Base-by-base conservation (phyloP, 225 moss, liverwort and hornwort genomes). In the Marchantia polymorpha region DNA sequence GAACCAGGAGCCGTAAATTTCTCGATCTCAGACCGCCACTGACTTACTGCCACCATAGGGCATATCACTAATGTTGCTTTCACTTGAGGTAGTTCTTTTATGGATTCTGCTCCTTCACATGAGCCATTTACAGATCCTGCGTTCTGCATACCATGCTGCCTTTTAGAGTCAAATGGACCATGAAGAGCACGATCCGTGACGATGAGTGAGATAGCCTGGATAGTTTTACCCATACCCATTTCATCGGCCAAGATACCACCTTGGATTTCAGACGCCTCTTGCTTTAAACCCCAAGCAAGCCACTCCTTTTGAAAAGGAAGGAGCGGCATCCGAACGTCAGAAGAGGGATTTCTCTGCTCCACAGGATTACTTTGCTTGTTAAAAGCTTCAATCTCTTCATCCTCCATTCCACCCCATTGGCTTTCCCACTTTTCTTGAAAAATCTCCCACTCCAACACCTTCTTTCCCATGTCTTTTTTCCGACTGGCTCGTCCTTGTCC, bases 211-310 rank as follows among this genome's bases (percentile, higher is more conserved):
- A 91, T 91, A 23, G 91, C 91, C 85, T 91, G 91, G 54, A 91
- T 89, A 49, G 91, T 91, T 70, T 91, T 91, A 3, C 91, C 91
- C 91, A 91, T 91, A 12, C 91, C 91, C 91, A 91, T 91, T 74
- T 91, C 91, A 81, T 91, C 91, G 7, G 91, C 91, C 75, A 91
- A 79, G 51, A 91, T 91, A 9, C 91, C 91, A 25, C 91, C 91
- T 54, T 83, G 83, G 69, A 82, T 59, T 1, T 49, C 79, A 8
- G 88, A 84, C 0, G 72, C 79, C 73, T 91, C 91, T 69, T 91
- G 91, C 27, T 85, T 86, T 13, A 88, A 11, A 77, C 91, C 88
- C 91, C 91, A 91, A 7, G 87, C 86, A 7, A 91, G 88, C 91
- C 91, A 91, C 69, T 91, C 91, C 69, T 86, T 87, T 31, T 91